Base-by-base conservation (phyloP, 2,329 filamentous ascomycete genomes). In the Xylariaceae sp. region DNA sequence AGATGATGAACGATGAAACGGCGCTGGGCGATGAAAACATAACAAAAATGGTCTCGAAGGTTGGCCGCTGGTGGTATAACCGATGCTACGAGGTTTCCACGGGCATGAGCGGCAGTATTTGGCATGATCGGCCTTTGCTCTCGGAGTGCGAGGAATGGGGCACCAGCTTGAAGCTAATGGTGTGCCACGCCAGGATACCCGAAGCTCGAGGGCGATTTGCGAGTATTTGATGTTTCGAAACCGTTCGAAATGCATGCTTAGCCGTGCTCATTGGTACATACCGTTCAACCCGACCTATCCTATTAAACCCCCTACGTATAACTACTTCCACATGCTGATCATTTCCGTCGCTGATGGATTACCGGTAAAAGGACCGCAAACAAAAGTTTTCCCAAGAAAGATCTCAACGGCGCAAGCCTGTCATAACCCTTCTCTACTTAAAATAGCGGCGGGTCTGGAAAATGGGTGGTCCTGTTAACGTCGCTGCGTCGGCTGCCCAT, bases 31-130 rank as follows among this genome's bases (percentile, higher is more conserved):
- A 96, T 61, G 89, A 91, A 66, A 86, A 84, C 61, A 96, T 97
- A 66, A 89, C 90, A 13, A 92, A 89, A 66, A 95, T 95, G 79
- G 91, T 97, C 19, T 87, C 91, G 15, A 87, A 85, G 58, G 92
- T 97, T 10, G 92, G 91, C 1, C 81, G 94, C 41, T 97, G 92
- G 90, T 99, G 94, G 94, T 97, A 96, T 71, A 88, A 84, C 9
- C 84, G 88, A 49, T 96, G 92, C 75, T 97, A 96, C 69, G 92
- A 96, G 71, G 80, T 53, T 78, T 80, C 4, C 76, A 85, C 8
- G 70, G 81, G 55, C 71, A 78, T 76, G 47, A 72, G 75, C 45
- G 74, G 75, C 43, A 81, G 87, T 68, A 88, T 97, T 61, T 97
- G 92, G 87, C 80, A 78, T 44, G 88, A 96, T 67, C 81, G 79